Base-by-base conservation (phyloP, 2,329 filamentous ascomycete species). In the Diaporthe eres region DNA sequence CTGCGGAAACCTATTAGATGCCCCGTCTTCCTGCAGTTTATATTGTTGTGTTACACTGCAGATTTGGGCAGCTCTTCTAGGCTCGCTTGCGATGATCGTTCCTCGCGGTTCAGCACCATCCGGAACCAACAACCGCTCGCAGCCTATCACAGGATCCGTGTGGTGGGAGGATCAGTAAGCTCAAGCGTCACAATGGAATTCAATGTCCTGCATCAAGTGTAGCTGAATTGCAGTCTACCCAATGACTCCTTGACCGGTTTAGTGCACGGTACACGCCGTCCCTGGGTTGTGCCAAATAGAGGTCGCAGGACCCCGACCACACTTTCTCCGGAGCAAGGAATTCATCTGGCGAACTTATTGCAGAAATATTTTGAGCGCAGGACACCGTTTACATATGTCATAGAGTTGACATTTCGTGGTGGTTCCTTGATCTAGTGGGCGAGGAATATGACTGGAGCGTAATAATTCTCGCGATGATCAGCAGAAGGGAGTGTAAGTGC, bases 41-140 rank as follows among this genome's bases (percentile, higher is more conserved):
- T 34, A 31, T 31, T 31, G 28, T 31, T 31, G 25, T n/a, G 61
- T 65, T 65, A 34, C 61, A 65, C 19, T 49, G 61, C 61, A 65
- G 39, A 13, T 65, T 49, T 65, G 12, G 61, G 44, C 63, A 67
- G 31, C 44, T 25, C 6, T 37, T 51, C 19, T 51, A 13, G 44
- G 44, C 28, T 51, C 6, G 44, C 28, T 47, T 49, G n/a, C 44
- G 12, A 7, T 10, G 28, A 15, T 51, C 15, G 15, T 9, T 51
- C 17, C 44, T 37, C 44, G 3, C 28, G 5, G 4, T 19, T 28
- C 28, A 51, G 28, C 17, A 34, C 10, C 15, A 0, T 25, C 25
- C 39, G 39, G 39, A 19, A 10, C 15, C 25, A 47, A 9, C 9
- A 28, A 47, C 17, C 60, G 19, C 39, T 63, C 25, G n/a, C 39